phyloP scores from a whole-genome alignment of 2,329 filamentous ascomycete species.

The Purpureocillium lavendulum region DNA sequence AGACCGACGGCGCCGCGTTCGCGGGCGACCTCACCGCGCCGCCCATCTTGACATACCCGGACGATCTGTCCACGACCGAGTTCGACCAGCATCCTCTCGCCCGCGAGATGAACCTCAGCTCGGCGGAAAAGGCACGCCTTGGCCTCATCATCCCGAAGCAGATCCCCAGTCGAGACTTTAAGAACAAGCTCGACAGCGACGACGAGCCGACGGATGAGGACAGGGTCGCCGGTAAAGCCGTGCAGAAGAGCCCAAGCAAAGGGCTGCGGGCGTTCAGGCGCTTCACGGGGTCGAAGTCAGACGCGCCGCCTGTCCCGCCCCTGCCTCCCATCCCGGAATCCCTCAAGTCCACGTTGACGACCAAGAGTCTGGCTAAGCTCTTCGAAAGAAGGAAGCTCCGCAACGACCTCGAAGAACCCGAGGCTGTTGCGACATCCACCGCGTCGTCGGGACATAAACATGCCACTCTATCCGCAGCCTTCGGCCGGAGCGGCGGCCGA shows the following conservation, averaged over 20 bases:
- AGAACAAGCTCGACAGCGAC: constrained; percentile 29
- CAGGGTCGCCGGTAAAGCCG: background rate
- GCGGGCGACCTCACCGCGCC: constrained; percentile 19
- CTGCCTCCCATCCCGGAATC: constrained; percentile 23
- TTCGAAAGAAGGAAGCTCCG: constrained; percentile 17
- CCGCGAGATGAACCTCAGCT: constrained; percentile 16
- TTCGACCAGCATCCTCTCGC: constrained; percentile 29
- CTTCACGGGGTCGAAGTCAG: constrained; percentile 6
- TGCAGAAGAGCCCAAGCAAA: constrained; percentile 5
- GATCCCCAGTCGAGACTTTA: constrained; percentile 22
- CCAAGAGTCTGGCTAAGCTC: constrained; percentile 17
- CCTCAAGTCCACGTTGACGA: constrained; percentile 12
- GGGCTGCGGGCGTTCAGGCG: background rate
- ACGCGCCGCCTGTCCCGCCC: constrained; percentile 15
- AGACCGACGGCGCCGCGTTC: constrained; percentile 27
- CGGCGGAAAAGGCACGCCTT: constrained; percentile 18
- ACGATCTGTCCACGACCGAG: constrained; percentile 22
- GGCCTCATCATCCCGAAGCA: constrained; percentile 26
- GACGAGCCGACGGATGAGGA: constrained; percentile 15
- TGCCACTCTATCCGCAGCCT: no score
- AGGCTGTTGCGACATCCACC: background rate
- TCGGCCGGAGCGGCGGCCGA: background rate
- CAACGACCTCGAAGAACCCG: constrained; percentile 7
- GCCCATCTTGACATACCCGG: constrained; percentile 22
- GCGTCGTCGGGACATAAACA: background rate